A percentile compares a stretch with the other conserved stretches of the same genome.
phyloP scores from a whole-genome alignment of 371 early-diverging fungal genomes.

The Apophysomyces sp. region DNA sequence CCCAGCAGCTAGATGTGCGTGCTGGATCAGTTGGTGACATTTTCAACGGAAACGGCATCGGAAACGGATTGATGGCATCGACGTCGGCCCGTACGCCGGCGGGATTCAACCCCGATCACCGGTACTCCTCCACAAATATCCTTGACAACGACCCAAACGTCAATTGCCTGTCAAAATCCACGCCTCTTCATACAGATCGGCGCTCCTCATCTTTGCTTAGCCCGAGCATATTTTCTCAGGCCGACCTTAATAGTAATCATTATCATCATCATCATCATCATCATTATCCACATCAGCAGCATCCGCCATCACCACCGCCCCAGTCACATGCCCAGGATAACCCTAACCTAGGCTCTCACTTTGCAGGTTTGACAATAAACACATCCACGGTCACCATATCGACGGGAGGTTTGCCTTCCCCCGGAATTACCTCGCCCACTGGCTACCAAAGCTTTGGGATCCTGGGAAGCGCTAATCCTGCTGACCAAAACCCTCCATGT shows the following conservation, averaged over 20 bases:
- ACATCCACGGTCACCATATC: conserved; percentile 6
- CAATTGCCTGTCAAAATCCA: neutral
- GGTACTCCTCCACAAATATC: conserved; percentile 13
- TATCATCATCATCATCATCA: neutral
- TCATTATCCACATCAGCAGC: conserved; percentile 7
- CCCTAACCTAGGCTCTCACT: neutral
- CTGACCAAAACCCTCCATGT: conserved; percentile 87
- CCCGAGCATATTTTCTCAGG: neutral
- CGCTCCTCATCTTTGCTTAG: conserved; percentile 19
- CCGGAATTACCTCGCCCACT: conserved; percentile 19
- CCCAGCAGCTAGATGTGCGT: neutral
- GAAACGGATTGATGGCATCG: conserved; percentile 15
- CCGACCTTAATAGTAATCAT: neutral
- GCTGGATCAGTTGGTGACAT: neutral
- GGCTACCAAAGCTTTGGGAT: conserved; percentile 13
- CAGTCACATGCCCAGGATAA: neutral
- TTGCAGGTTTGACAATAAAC: neutral
- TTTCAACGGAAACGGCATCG: conserved; percentile 5
- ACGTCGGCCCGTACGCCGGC: conserved; percentile 32
- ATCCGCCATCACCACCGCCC: neutral
- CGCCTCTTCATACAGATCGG: conserved; percentile 8
- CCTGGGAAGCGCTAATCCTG: conserved; percentile 4
- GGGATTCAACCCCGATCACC: conserved; percentile 23
- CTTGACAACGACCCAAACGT: conserved; percentile 2
- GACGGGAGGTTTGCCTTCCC: conserved; percentile 12